Evolutionary conservation across 352 stramenopile genomes (phyloP).

Genomic region (Phytophthora hibernalis): DNA sequence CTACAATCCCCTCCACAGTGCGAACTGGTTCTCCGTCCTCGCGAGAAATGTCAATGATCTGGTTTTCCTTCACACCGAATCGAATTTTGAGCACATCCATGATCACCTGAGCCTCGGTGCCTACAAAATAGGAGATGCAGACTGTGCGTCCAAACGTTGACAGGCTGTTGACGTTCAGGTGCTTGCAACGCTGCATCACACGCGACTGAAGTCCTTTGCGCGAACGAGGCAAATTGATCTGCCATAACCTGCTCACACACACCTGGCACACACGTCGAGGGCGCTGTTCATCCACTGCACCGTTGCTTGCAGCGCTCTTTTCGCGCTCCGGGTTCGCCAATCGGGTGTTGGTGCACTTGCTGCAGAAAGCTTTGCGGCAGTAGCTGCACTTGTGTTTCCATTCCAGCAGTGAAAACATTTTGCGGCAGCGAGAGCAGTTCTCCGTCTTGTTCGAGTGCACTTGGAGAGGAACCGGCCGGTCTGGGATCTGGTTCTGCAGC

Average conservation of each 20-base stretch:
- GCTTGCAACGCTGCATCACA: slow-evolving; percentile 58
- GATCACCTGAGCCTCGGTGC: slow-evolving; percentile 74
- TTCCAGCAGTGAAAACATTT: slow-evolving; percentile 81
- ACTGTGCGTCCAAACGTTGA: slow-evolving; percentile 82
- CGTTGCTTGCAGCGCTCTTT: slow-evolving; percentile 51
- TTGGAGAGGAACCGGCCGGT: slow-evolving; percentile 76
- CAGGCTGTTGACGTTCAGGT: slow-evolving; percentile 81
- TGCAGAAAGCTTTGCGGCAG: slow-evolving; percentile 81
- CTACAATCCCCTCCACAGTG: slow-evolving; percentile 49
- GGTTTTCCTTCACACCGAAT: slow-evolving; percentile 75
- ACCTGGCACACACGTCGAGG: slow-evolving; percentile 75
- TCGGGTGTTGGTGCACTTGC: slow-evolving; percentile 84
- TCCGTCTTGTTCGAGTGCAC: slow-evolving; percentile 69
- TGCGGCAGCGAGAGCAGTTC: slow-evolving; percentile 73
- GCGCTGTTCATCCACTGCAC: slow-evolving; percentile 55
- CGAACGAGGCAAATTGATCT: slow-evolving; percentile 82
- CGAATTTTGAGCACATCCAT: slow-evolving; percentile 81
- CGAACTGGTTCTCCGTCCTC: slow-evolving; percentile 75
- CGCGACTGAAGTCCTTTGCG: slow-evolving; percentile 61
- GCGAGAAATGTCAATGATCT: slow-evolving; percentile 81
- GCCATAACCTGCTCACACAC: slow-evolving; percentile 79
- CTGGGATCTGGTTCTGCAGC: slow-evolving; percentile 75
- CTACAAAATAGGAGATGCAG: slow-evolving; percentile 85
- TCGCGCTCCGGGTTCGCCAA: slow-evolving; percentile 68
- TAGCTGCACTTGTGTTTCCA: slow-evolving; percentile 89